Conservation (phyloP, 768 basidiomycete genomes). For the Hericium alpestre region DNA sequence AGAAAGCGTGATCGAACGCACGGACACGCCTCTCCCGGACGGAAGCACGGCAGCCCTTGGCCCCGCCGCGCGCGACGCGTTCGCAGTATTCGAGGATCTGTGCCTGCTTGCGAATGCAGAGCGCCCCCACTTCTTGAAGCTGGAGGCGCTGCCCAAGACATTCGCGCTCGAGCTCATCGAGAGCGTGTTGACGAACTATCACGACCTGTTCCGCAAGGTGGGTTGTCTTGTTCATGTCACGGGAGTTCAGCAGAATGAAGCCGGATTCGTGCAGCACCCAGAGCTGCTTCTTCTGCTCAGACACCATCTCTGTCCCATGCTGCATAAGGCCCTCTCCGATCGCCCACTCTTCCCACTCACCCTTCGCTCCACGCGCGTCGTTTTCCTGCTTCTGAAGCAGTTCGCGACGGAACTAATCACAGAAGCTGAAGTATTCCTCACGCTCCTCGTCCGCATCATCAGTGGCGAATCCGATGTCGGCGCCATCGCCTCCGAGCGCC, state of each 20-base stretch:
- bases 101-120: constrained; percentile 81
- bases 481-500: constrained; percentile 26
- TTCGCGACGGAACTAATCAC: constrained; percentile 73
- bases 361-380: constrained; percentile 84
- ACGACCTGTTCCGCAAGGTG: constrained; percentile 75
- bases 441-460: constrained; percentile 55
- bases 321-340: constrained; percentile 79
- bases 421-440: constrained; percentile 81
- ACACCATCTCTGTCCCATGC: constrained; percentile 81
- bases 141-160: constrained; percentile 79
- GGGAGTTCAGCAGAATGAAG: neutral
- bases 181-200: constrained; percentile 89
- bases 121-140: constrained; percentile 69
- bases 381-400: constrained; percentile 87
- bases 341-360: constrained; percentile 78
- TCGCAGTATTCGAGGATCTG: constrained; percentile 83
- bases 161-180: constrained; percentile 97
- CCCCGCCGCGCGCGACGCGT: constrained; percentile 76
- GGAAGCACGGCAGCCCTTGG: constrained; percentile 53
- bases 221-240: constrained; percentile 8
- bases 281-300: constrained; percentile 81
- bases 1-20: constrained; percentile 29
- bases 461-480: constrained; percentile 53
- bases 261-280: constrained; percentile 40
- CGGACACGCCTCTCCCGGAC: constrained; percentile 41